Evolutionary conservation across 2,329 filamentous ascomycete genomes (phyloP), one percentile per base, ranked within the genome.

Genomic region (Dothideomycetes sp.): DNA sequence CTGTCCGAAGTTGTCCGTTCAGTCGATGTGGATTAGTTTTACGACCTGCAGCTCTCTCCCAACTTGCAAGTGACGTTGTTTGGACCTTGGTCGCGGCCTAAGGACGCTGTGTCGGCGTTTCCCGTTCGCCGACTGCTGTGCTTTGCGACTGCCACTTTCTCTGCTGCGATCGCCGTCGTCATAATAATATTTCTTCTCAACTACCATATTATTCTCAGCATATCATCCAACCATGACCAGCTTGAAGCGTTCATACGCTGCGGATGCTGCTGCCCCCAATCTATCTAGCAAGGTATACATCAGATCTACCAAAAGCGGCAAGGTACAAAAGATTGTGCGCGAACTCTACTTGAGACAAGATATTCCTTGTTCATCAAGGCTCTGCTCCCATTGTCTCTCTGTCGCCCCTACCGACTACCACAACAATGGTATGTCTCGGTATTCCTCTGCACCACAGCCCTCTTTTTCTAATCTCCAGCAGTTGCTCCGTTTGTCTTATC

Each of bases 251-350:
- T 74, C 65, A 41, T 68, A 58, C 53, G 63, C 67, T 35, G 64
- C 68, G 12, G 73, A 76, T 47, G 67, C 69, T 4, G 64, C 68
- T 42, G 73, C 79, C 20, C 70, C 80, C 33, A 94, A 83, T 57
- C 82, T 96, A 49, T 89, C 87, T 22, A 95, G 83, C 74, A 98
- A 96, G 67, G 79, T 93, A 54, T 98, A 93, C 59, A 84, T 98
- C 49, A 78, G 91, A 46, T 95, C 91, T 18, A 94, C 89, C 33
- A 88, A 85, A 64, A 91, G 80, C 63, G 91, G 91, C 63, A 95
- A 95, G 68, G 89, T 96, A 45, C 91, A 96, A 64, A 98, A 98
- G 72, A 93, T 98, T 57, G 91, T 98, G 51, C 80, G 88, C 55
- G 91, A 98, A 69, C 74, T 96, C 48, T 98, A 98, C 64, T 73